Evolutionary conservation across 306 rosid genomes (phyloP), one percentile per base, ranked within the genome.

Genomic region (Geum urbanum): DNA sequence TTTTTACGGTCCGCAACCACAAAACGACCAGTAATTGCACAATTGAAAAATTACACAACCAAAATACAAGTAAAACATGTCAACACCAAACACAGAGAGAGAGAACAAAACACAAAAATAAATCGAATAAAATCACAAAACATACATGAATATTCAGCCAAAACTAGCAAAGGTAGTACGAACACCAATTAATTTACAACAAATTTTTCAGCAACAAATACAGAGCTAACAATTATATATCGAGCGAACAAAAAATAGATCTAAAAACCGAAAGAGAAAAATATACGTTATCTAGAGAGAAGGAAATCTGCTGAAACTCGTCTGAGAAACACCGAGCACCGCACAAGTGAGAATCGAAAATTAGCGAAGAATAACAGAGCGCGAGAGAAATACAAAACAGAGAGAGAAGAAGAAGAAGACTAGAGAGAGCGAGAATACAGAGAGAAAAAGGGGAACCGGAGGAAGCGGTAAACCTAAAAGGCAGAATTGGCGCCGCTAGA

Each of bases 281-380:
- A 59, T 27, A 37, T 69, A 86, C 88, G n/a, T n/a, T n/a, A n/a
- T 86, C 76, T 51, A 2, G 16, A 53, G 49, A 56, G 61, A 24
- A 66, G 18, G 56, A n/a, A 76, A 64, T 40, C 55, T 48, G 51
- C 12, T 22, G 65, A 59, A 63, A 69, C 9, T 62, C 68, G 58
- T 14, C 70, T 49, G 32, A 73, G 61, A 74, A 80, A 62, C 62
- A 72, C 71, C 27, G 46, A 46, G 44, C 71, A 55, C 27, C 57
- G 41, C 14, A 74, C 68, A n/a, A 81, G 50, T 55, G 79, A 81
- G 90, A 87, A 89, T 78, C 86, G 67, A 80, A 73, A 79, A 52
- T 52, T 52, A 50, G 68, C 9, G 63, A 68, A 56, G 24, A 54
- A 56, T 62, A 48, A n/a, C n/a, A 48, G 71, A 79, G 40, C 49